Evolutionary conservation across 2,329 filamentous ascomycete genomes (phyloP), one percentile per base, ranked within the genome.

Genomic region (Parastagonospora avenae): DNA sequence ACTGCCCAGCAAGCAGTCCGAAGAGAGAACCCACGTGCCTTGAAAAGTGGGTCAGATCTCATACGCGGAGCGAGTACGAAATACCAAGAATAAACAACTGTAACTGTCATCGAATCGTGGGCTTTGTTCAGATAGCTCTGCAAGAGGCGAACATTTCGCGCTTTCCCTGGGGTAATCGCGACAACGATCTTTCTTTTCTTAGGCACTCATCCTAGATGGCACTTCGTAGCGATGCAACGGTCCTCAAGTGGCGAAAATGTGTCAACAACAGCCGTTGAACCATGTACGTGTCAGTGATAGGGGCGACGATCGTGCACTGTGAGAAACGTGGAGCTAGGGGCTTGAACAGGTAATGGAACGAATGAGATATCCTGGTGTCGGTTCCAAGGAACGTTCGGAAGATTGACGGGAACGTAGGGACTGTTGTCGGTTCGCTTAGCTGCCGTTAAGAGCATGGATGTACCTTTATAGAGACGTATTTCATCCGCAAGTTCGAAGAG

Each of bases 391-490:
- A 40, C 27, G 30, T 47, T 43, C 42, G 46, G 41, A 37, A 40
- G 31, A 45, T 53, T 31, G 40, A 44, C 30, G 16, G 29, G 39
- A 46, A 38, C 32, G 32, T 35, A 33, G 46, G 50, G 32, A 43
- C 45, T 56, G 49, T 57, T 36, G 38, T 46, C 36, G 28, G 37
- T 35, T 55, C 52, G 60, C 42, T 47, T 56, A 60, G 51, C 49
- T 53, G 44, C 15, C 50, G 50, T 44, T 71, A 71, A 61, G 53
- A 27, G 48, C 66, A 63, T 61, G 67, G 67, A 49, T 63, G 19
- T 29, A 42, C 12, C 30, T 33, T 41, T 62, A 63, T 56, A 61
- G 52, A 36, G 42, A 40, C 42, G 14, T 50, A 48, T 19, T 31
- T 42, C 30, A 36, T 39, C 35, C 12, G 24, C 2, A 14, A 11